A percentile compares a stretch with the other conserved stretches of the same genome.
These are phyloP conservation scores for Microstegium vimineum DNA, from an alignment of 176 grass and related monocot species.

Conservation along the genomic window DNA sequence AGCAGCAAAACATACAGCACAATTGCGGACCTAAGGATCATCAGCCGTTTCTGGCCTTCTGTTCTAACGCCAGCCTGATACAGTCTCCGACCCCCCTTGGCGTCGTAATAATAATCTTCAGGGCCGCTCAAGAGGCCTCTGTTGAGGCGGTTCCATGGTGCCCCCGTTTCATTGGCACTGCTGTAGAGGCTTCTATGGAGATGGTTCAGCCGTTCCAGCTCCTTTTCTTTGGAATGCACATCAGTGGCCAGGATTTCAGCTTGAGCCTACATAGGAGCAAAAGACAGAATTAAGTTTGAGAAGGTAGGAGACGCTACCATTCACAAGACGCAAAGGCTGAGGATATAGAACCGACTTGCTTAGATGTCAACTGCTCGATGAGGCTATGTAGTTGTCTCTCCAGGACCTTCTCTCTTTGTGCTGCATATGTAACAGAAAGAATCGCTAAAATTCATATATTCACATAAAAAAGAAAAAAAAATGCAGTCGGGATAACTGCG, in stretches of 20 bases:
- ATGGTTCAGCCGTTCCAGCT: constrained; percentile 67
- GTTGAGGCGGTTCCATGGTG: constrained; percentile 43
- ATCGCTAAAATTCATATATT: not conserved
- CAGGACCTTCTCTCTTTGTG: constrained; percentile 81
- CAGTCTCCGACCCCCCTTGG: constrained; percentile 34
- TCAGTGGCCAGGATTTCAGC: constrained; percentile 66
- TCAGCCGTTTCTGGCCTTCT: constrained; percentile 58
- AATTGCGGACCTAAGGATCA: constrained; percentile 81
- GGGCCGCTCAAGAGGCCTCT: constrained; percentile 22
- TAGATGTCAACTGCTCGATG: constrained; percentile 88
- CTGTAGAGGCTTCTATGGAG: constrained; percentile 36
- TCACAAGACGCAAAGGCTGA: not conserved
- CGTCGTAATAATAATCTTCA: constrained; percentile 46
- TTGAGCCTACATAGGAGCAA: constrained; percentile 50
- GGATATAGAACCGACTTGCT: constrained; percentile 55
- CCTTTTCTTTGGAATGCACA: constrained; percentile 68
- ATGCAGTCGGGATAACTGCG: not conserved
- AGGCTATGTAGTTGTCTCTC: constrained; percentile 91
- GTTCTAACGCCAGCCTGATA: constrained; percentile 31
- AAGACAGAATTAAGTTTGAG: not conserved
- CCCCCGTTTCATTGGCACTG: constrained; percentile 31
- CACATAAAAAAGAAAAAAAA: not conserved
- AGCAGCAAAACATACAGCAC: constrained; percentile 84
- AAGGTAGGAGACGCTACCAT: not conserved
- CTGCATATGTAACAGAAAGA: constrained; percentile 46